Conservation (phyloP, 257 asterid genomes). For the Lavandula angustifolia region DNA sequence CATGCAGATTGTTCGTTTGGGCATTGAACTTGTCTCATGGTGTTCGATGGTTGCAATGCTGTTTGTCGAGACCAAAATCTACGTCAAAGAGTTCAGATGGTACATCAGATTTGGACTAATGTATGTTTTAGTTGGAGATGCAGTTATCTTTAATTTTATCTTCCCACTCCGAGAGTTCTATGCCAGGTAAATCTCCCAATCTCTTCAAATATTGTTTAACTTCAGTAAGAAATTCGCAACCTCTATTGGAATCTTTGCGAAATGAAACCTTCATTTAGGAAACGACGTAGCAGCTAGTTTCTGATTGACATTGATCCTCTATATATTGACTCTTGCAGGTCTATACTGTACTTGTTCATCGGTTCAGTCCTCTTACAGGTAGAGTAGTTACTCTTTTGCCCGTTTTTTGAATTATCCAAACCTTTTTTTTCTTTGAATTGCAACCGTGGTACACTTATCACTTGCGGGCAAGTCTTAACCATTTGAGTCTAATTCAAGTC, state of each 20-base stretch:
- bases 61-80: slow-evolving; percentile 62
- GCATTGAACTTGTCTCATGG: slow-evolving; percentile 66
- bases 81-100: slow-evolving; percentile 81
- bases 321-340: slow-evolving; percentile 44
- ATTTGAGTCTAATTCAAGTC: not conserved
- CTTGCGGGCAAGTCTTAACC: slow-evolving; percentile 18
- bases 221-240: slow-evolving; percentile 5
- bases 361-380: slow-evolving; percentile 64
- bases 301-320: slow-evolving; percentile 5
- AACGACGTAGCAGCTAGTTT: slow-evolving; percentile 20
- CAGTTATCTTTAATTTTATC: slow-evolving; percentile 59
- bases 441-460: slow-evolving; percentile 3
- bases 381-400: slow-evolving; percentile 28
- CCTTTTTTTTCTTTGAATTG: slow-evolving; percentile 8
- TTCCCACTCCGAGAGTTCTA: slow-evolving; percentile 55
- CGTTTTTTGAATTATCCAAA: slow-evolving; percentile 1
- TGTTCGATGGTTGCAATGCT: slow-evolving; percentile 64
- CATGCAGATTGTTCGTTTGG: slow-evolving; percentile 69
- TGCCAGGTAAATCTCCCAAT: slow-evolving; percentile 46
- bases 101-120: slow-evolving; percentile 70
- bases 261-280: slow-evolving; percentile 6
- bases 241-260: not conserved
- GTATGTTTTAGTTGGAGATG: slow-evolving; percentile 72
- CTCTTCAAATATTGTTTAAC: slow-evolving; percentile 7
- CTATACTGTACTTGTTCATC: slow-evolving; percentile 48